A percentile compares a stretch with the other conserved stretches of the same genome.
Evolutionary conservation across 306 rosid species (phyloP).

Genomic region (Glycine tomentella): DNA sequence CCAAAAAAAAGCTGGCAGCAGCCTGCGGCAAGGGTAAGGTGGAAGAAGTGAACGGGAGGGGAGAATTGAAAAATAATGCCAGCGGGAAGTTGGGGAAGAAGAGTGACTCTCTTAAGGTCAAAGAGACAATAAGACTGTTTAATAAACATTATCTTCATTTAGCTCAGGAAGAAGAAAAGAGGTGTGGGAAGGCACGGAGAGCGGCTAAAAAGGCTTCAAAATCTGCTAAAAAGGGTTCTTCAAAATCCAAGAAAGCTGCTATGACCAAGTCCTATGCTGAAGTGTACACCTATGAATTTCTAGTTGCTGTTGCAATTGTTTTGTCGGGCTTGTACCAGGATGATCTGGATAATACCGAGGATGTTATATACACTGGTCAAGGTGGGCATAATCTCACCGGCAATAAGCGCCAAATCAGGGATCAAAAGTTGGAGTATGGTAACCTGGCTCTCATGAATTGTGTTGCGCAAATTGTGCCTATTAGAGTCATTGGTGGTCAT

Average conservation of each 20-base stretch:
- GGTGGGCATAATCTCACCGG: slow-evolving; percentile 97
- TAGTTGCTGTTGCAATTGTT: slow-evolving; percentile 66
- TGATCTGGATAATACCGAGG: slow-evolving; percentile 93
- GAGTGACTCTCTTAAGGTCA: slow-evolving; percentile 68
- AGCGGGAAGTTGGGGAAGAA: slow-evolving; percentile 49
- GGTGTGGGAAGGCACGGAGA: slow-evolving; percentile 40
- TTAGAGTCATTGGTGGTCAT: slow-evolving; percentile 94
- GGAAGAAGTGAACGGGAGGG: not conserved
- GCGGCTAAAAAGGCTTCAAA: slow-evolving; percentile 33
- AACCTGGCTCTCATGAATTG: too few species aligned
- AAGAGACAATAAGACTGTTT: slow-evolving; percentile 76
- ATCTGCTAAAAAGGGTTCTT: not conserved
- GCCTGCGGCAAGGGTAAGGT: too few species aligned
- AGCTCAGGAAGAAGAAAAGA: slow-evolving; percentile 85
- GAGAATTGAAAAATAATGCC: slow-evolving; percentile 30
- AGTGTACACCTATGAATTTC: slow-evolving; percentile 26
- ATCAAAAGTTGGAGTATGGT: slow-evolving; percentile 75
- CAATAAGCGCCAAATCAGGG: slow-evolving; percentile 78
- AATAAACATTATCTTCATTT: slow-evolving; percentile 81
- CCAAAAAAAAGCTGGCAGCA: not conserved
- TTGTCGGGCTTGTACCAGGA: slow-evolving; percentile 96
- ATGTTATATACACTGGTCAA: slow-evolving; percentile 94
- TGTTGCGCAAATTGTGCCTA: slow-evolving; percentile 82
- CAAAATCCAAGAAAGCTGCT: too few species aligned
- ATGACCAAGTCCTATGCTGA: slow-evolving; percentile 71